Conservation (phyloP, 306 rosid genomes). For the Astragalus membranaceus region DNA sequence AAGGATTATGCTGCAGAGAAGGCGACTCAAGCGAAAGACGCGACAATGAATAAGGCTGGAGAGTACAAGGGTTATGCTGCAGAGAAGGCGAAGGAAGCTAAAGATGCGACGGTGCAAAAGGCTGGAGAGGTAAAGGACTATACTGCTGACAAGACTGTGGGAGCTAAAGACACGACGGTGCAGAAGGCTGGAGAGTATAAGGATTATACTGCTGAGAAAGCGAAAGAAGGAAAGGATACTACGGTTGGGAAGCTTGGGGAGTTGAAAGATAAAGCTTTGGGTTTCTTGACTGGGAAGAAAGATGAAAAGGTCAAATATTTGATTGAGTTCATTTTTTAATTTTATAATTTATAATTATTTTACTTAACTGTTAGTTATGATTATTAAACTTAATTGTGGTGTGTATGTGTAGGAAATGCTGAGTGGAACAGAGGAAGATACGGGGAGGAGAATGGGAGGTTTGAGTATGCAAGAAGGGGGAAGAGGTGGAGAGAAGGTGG, state of each 20-base stretch:
- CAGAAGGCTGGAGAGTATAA: slow-evolving; percentile 21
- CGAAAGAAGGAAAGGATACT: slow-evolving; percentile 46
- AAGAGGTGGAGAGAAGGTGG: slow-evolving; percentile 18
- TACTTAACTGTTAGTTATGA: background rate
- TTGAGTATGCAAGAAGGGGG: slow-evolving; percentile 33
- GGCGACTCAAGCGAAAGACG: background rate
- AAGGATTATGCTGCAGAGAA: slow-evolving; percentile 6
- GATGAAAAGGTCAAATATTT: slow-evolving; percentile 29
- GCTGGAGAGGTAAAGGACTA: background rate
- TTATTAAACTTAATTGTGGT: background rate
- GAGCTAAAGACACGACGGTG: slow-evolving; percentile 1
- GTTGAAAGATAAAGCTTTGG: slow-evolving; percentile 57
- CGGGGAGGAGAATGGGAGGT: slow-evolving; percentile 42
- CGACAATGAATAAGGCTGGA: background rate
- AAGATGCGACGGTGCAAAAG: slow-evolving; percentile 10
- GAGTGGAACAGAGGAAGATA: slow-evolving; percentile 34
- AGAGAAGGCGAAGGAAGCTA: slow-evolving; percentile 19
- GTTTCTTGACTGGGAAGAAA: slow-evolving; percentile 49
- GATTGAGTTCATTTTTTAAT: background rate
- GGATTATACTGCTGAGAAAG: slow-evolving; percentile 43
- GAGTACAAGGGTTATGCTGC: slow-evolving; percentile 16
- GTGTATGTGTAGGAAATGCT: slow-evolving; percentile 35
- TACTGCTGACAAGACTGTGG: slow-evolving; percentile 11
- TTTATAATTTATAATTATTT: background rate
- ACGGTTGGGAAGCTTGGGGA: slow-evolving; percentile 52